A percentile compares a stretch with the other conserved stretches of the same genome.
These are phyloP conservation scores for Dactylellina cionopaga DNA, from an alignment of 2,329 filamentous ascomycete genomes.

Conservation along the genomic window DNA sequence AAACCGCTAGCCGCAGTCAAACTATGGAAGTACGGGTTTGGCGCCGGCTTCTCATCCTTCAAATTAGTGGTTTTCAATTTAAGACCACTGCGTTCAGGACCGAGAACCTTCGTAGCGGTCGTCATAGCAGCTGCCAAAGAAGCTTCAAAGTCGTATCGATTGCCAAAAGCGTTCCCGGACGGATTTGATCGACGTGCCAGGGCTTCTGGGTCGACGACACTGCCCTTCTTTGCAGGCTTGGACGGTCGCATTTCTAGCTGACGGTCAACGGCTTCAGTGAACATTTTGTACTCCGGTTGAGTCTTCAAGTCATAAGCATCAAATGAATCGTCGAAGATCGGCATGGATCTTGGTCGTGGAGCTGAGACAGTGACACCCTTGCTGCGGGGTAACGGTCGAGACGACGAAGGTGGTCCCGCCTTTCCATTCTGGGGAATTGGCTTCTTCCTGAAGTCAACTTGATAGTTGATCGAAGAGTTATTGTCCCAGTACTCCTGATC, in stretches of 20 bases:
- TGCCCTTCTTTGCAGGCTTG: conserved; percentile 49
- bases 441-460: conserved; percentile 91
- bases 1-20: conserved; percentile 32
- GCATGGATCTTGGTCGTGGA: conserved; percentile 67
- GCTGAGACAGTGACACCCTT: conserved; percentile 65
- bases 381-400: conserved; percentile 73
- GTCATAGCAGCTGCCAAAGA: conserved; percentile 85
- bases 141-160: conserved; percentile 95
- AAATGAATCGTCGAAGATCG: conserved; percentile 64
- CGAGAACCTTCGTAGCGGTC: conserved; percentile 73
- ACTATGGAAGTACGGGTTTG: conserved; percentile 51
- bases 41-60: conserved; percentile 28
- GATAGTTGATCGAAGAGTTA: conserved; percentile 86
- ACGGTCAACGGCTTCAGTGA: conserved; percentile 31
- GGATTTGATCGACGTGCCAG: conserved; percentile 57
- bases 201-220: conserved; percentile 46
- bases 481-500: conserved; percentile 95
- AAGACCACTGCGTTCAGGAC: conserved; percentile 70
- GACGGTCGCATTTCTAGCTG: conserved; percentile 35
- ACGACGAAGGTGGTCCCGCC: conserved; percentile 62
- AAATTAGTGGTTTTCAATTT: conserved; percentile 55
- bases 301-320: conserved; percentile 64
- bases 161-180: conserved; percentile 81
- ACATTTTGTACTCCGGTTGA: conserved; percentile 51
- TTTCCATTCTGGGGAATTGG: conserved; percentile 68